Percentiles rank a stretch among this genome's conserved stretches.
Evolutionary conservation across 2,329 filamentous ascomycete genomes (phyloP).

Genomic region (Paraphaeosphaeria minitans): DNA sequence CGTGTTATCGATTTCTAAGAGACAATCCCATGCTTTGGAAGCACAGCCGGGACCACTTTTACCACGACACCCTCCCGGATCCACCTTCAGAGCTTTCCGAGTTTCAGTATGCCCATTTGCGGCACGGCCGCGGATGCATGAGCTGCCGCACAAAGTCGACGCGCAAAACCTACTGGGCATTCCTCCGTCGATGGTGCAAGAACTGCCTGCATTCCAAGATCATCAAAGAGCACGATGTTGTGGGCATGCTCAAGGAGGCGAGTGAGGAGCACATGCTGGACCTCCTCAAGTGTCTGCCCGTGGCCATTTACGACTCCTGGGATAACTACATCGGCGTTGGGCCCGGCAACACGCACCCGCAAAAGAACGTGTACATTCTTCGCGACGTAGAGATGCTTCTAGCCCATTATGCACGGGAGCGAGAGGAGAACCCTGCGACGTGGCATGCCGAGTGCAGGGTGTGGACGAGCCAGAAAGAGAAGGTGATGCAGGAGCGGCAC

Average conservation of each 20-base stretch:
- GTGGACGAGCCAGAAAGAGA: slow-evolving; percentile 30
- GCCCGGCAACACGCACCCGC: slow-evolving; percentile 38
- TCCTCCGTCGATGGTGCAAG: slow-evolving; percentile 50
- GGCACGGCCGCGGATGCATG: slow-evolving; percentile 49
- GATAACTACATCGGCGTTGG: slow-evolving; percentile 46
- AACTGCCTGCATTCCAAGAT: slow-evolving; percentile 44
- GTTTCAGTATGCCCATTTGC: slow-evolving; percentile 47
- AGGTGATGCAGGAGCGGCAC: slow-evolving; percentile 37
- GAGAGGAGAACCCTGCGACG: slow-evolving; percentile 19
- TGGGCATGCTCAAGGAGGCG: slow-evolving; percentile 30
- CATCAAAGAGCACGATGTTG: slow-evolving; percentile 37
- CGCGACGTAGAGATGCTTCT: slow-evolving; percentile 38
- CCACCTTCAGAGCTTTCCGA: slow-evolving; percentile 45
- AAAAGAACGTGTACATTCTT: slow-evolving; percentile 40
- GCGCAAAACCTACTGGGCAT: slow-evolving; percentile 52
- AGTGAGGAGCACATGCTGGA: slow-evolving; percentile 28
- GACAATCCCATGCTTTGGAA: slow-evolving; percentile 47
- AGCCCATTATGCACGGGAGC: slow-evolving; percentile 28
- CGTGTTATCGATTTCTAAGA: slow-evolving; percentile 41
- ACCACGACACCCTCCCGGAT: slow-evolving; percentile 40
- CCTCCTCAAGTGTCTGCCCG: slow-evolving; percentile 38
- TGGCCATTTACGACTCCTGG: slow-evolving; percentile 47
- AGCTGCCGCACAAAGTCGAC: slow-evolving; percentile 42
- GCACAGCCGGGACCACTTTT: slow-evolving; percentile 42
- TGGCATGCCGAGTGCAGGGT: slow-evolving; percentile 30